A percentile compares a stretch with the other conserved stretches of the same genome.
Conservation (phyloP, 306 rosid genomes). For the Corylus avellana region DNA sequence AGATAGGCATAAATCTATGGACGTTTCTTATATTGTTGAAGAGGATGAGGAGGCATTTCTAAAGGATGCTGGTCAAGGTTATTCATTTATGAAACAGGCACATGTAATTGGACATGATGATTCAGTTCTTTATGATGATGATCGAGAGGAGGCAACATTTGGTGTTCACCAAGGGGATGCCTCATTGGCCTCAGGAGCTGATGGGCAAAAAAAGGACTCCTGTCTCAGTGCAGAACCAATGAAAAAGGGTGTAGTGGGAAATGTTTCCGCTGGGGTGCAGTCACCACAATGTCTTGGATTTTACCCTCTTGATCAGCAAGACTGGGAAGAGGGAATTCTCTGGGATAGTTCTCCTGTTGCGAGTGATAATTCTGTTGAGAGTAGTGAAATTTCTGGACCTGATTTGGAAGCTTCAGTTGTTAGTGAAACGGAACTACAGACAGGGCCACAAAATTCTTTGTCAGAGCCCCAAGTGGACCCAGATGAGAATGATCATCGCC, state of each 20-base stretch:
- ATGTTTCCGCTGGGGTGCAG: conserved; percentile 38
- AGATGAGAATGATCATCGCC: conserved; percentile 40
- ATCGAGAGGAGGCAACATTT: conserved; percentile 49
- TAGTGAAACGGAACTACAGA: conserved; percentile 54
- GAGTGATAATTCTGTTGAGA: conserved; percentile 46
- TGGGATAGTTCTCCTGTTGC: conserved; percentile 83
- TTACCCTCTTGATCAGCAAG: conserved; percentile 86
- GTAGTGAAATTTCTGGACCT: conserved; percentile 64
- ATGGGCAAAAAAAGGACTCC: conserved; percentile 42
- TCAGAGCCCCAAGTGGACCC: conserved; percentile 32
- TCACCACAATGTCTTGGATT: conserved; percentile 42
- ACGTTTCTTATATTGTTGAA: conserved; percentile 70
- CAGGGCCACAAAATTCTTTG: conserved; percentile 38
- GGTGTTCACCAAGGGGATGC: conserved; percentile 53
- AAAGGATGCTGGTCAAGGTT: conserved; percentile 49
- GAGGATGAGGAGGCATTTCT: conserved; percentile 93
- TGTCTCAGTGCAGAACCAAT: conserved; percentile 65
- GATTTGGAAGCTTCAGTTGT: conserved; percentile 53
- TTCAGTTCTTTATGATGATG: conserved; percentile 48
- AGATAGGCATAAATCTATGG: conserved; percentile 64
- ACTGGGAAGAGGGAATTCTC: conserved; percentile 83
- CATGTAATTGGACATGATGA: conserved; percentile 35
- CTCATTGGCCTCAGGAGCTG: conserved; percentile 36
- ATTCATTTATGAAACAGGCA: conserved; percentile 47
- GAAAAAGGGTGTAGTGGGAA: conserved; percentile 48